Conservation (phyloP, 176 grass and related monocot genomes). For the Oryza nivara region DNA sequence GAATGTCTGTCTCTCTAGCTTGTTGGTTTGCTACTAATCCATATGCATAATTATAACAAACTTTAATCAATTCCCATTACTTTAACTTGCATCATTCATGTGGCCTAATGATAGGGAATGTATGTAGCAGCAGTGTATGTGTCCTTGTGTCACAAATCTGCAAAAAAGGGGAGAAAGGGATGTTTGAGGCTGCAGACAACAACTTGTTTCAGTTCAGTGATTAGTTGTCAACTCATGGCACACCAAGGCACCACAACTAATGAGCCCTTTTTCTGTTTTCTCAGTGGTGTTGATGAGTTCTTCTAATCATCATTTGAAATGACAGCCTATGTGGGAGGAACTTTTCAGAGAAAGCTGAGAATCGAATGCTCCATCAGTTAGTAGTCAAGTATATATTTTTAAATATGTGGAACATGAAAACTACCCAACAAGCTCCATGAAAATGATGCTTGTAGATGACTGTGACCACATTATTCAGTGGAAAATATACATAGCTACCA, state of each 20-base stretch:
- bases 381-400: conserved; percentile 17
- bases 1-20: not conserved
- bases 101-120: not conserved
- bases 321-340: conserved; percentile 11
- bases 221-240: conserved; percentile 21
- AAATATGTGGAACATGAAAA: conserved; percentile 33
- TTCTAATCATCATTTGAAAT: conserved; percentile 4
- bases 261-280: conserved; percentile 10
- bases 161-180: not conserved
- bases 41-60: conserved; percentile 2
- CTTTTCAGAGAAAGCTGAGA: conserved; percentile 37
- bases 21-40: not conserved
- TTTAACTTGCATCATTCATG: not conserved
- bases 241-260: not conserved
- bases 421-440: not conserved
- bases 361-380: not conserved
- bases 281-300: not conserved
- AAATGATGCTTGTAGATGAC: not conserved
- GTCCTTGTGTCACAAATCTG: conserved; percentile 14
- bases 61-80: not conserved
- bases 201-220: not conserved
- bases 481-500: conserved; percentile 25
- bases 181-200: conserved; percentile 21
- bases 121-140: not conserved
- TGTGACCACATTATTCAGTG: not conserved